phyloP scores from a whole-genome alignment of 2,329 filamentous ascomycete species.

The Fusarium nygamai region DNA sequence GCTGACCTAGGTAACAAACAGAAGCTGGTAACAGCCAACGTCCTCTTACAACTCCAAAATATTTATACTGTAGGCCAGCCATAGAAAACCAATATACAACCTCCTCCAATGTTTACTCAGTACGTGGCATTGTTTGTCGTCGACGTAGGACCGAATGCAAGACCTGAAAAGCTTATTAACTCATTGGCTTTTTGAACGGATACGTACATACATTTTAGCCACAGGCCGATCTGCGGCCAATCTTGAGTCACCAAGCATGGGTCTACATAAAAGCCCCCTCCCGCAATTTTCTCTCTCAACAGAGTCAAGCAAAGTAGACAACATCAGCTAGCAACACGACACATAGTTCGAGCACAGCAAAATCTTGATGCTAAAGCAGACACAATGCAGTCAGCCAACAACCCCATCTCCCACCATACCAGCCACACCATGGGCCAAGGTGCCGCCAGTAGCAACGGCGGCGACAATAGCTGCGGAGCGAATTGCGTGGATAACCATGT shows the following conservation, averaged over 20 bases:
- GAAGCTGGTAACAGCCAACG: background rate
- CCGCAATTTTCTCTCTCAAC: background rate
- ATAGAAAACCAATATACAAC: background rate
- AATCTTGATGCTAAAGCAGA: constrained; percentile 28
- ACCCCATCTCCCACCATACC: constrained; percentile 42
- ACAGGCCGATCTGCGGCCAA: background rate
- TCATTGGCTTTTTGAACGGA: background rate
- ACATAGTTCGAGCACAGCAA: background rate
- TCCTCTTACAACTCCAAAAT: background rate
- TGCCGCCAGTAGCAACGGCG: constrained; percentile 40
- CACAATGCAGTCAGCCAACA: constrained; percentile 37
- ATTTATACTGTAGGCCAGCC: background rate
- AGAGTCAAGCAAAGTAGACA: background rate
- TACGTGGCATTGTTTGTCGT: background rate
- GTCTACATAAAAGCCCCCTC: background rate
- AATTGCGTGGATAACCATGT: constrained; percentile 36
- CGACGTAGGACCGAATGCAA: background rate
- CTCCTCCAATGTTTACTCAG: background rate
- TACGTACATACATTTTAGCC: background rate
- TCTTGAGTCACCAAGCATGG: background rate
- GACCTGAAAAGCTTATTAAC: background rate
- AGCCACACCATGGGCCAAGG: constrained; percentile 44
- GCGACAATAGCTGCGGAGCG: constrained; percentile 32
- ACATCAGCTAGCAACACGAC: background rate
- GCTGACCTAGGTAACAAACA: background rate